Conservation (phyloP, 192 early-diverging fungal species). For the Coemansia javaensis region DNA sequence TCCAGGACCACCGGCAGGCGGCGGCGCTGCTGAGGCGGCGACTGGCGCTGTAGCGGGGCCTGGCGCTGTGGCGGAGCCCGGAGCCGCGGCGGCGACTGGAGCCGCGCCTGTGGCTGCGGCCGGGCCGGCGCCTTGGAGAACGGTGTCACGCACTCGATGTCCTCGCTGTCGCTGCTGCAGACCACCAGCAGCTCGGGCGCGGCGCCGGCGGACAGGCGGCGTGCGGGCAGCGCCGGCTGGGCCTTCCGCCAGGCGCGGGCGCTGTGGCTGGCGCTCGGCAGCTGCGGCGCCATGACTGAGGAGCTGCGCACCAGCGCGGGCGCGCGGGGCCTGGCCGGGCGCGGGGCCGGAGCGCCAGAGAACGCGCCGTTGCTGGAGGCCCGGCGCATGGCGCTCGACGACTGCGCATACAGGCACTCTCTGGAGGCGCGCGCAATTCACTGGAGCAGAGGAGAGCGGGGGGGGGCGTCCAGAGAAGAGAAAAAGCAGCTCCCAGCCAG, state of each 20-base stretch:
- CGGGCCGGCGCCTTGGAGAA: no score
- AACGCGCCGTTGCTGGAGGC: neutral
- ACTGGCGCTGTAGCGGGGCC: neutral
- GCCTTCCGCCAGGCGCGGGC: neutral
- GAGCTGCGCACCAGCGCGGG: no score
- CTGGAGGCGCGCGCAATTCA: no score
- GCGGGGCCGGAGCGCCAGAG: no score
- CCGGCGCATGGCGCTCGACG: constrained; percentile 10
- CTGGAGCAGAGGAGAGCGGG: no score
- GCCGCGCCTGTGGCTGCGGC: no score
- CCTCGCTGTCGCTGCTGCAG: constrained; percentile 19
- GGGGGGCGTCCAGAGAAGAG: no score
- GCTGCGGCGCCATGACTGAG: neutral
- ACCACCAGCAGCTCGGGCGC: constrained; percentile 8
- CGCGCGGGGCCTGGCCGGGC: no score
- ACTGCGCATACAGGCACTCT: constrained; percentile 2
- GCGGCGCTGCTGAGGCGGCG: neutral
- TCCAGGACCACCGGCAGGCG: neutral
- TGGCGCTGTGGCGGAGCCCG: no score
- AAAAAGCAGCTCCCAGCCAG: no score
- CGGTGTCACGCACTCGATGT: constrained; percentile 15
- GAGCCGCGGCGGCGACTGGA: no score
- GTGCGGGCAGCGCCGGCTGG: neutral
- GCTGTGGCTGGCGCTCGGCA: neutral
- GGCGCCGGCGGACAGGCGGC: neutral